Evolutionary conservation across 352 stramenopile genomes (phyloP), one percentile per base, ranked within the genome.

Genomic region (Pythium dissimile): DNA sequence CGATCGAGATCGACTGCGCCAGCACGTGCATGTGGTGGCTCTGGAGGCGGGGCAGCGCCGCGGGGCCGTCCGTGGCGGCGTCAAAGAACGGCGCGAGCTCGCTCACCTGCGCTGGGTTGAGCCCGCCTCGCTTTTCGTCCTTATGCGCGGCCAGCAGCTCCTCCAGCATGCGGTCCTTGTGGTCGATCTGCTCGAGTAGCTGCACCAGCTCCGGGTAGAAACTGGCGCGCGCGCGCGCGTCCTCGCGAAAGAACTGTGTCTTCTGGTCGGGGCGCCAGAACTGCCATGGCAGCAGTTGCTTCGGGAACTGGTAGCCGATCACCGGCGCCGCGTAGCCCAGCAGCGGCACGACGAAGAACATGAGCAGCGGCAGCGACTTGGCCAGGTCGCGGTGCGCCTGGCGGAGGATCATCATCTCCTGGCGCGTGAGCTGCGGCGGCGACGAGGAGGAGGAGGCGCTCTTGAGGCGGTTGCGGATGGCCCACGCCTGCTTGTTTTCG

Each of bases 231-330:
- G 73, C 56, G 13, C 71, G 49, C 1, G 77, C 82, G 51, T 93
- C 79, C 49, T 92, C 70, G 9, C 62, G 67, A 20, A 93, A 74
- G 67, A 94, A 94, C 62, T 86, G 71, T n/a, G 80, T 89, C 66
- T 88, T 89, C 46, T 94, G 82, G 16, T 88, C 81, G 1, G 83
- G 68, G 7, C 82, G 73, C 85, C 85, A 94, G 68, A 94, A 94
- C 64, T 94, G 85, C 80, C 80, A 92, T 8, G 85, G 83, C 48
- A 94, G 64, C 21, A 91, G 38, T 46, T 89, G 81, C 70, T 93
- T 94, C 16, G 83, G 85, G 61, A 91, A 94, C 57, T 90, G 77
- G 61, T 92, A 94, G 31, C 83, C 85, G 28, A 94, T 50, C 24
- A 94, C 43, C 8, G 85, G 85, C 31, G 83, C 85, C 16, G 73